Evolutionary conservation across 305 asterid species (phyloP), one percentile per base, ranked within the genome.

Genomic region (Fraxinus nigra): DNA sequence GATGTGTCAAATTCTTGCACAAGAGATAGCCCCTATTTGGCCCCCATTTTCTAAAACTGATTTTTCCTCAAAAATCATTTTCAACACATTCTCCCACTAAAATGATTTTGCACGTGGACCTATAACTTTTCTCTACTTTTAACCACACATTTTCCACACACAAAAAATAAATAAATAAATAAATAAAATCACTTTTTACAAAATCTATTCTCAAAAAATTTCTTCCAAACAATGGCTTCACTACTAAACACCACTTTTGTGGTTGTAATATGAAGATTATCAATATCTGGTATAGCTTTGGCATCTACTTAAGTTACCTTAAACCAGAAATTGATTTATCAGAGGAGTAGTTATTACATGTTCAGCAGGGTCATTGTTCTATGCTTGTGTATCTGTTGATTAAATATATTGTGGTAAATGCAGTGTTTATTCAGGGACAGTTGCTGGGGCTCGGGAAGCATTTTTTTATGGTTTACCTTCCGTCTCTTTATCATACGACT

Each of bases 391-490:
- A 67, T 79, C 40, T 18, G 75, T 70, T 85, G 82, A 79, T 76
- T 82, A 79, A 76, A 69, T 75, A 65, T 79, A 75, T 78, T 85
- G 26, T 16, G 81, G 79, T 87, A 73, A 70, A 78, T 88, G 86
- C 93, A 95, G 98, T 76, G 85, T 89, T 80, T 94, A 94, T 87
- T 95, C 98, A 46, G 98, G 97, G 79, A 94, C 98, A 2, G 98
- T 95, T 22, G 99, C 93, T 32, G 99, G 99, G 85, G 99, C 98
- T 67, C 91, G 99, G 5, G 98, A 95, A 88, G 98, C 95, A 30
- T 93, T 92, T 86, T 86, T 95, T 48, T 79, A 86, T 85, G 96
- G 87, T 80, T 78, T 95, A 83, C 94, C 97, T 79, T 80, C 97
- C 75, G 85, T 93, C 74, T 92, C 97, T 83, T 13, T 95, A 75